Conservation (phyloP, 768 basidiomycete genomes). For the Mycena indigotica region DNA sequence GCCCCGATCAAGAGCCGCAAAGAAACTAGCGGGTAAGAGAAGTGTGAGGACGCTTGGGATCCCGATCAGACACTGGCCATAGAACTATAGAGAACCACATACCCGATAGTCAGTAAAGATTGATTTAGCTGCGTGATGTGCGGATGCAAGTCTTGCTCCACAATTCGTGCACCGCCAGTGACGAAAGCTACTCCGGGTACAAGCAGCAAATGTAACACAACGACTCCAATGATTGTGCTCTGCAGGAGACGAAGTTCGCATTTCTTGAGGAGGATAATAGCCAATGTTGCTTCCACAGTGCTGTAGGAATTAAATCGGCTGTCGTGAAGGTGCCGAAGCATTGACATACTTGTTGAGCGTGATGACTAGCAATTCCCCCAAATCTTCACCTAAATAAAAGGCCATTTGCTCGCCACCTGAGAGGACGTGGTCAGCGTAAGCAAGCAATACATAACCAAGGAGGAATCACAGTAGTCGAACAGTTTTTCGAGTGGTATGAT, state of each 20-base stretch:
- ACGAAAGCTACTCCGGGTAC: constrained; percentile 72
- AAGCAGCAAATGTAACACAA: constrained; percentile 72
- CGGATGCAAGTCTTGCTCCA: constrained; percentile 69
- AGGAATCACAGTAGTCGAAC: constrained; percentile 60
- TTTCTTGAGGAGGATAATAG: constrained; percentile 66
- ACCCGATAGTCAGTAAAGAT: constrained; percentile 70
- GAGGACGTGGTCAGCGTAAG: background rate
- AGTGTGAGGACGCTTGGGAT: constrained; percentile 58
- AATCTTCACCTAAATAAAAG: constrained; percentile 58
- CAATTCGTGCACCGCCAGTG: constrained; percentile 65
- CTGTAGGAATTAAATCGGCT: constrained; percentile 34
- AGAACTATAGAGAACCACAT: background rate
- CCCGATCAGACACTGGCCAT: background rate
- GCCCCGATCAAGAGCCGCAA: constrained; percentile 54
- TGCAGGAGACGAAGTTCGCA: constrained; percentile 74
- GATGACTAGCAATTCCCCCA: constrained; percentile 68
- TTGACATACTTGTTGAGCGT: constrained; percentile 63
- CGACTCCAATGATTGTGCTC: constrained; percentile 70
- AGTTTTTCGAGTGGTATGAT: constrained; percentile 68
- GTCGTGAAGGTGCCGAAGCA: constrained; percentile 1
- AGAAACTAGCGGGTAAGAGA: constrained; percentile 68
- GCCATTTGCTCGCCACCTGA: constrained; percentile 50
- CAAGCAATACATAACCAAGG: background rate
- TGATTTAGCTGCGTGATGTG: constrained; percentile 69
- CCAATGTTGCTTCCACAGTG: constrained; percentile 70